phyloP scores from a whole-genome alignment of 306 rosid species.

The Pyrus communis region DNA sequence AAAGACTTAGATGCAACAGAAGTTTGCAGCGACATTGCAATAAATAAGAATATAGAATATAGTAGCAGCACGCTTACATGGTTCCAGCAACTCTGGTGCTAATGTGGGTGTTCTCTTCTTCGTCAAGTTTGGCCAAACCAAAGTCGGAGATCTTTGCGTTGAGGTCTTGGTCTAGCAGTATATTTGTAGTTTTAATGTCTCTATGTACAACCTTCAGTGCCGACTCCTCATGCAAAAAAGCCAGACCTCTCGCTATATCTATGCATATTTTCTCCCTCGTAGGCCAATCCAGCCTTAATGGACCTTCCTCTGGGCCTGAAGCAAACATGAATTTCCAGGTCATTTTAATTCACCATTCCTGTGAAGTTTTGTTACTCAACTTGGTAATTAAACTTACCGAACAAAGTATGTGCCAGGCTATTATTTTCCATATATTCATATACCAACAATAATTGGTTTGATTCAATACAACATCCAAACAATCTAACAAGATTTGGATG shows the following conservation, averaged over 20 bases:
- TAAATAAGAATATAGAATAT: too few species aligned
- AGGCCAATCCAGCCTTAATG: constrained; percentile 43
- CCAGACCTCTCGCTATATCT: constrained; percentile 55
- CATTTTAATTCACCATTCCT: not conserved
- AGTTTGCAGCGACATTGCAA: too few species aligned
- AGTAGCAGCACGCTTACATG: constrained; percentile 19
- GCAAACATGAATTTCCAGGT: not conserved
- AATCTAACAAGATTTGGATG: constrained; percentile 63
- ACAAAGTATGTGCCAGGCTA: constrained; percentile 42
- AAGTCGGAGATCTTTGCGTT: constrained; percentile 60
- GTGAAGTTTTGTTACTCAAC: not conserved
- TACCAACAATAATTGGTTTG: constrained; percentile 44
- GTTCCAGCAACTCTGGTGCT: constrained; percentile 55
- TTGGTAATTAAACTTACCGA: constrained; percentile 32
- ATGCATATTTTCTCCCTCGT: constrained; percentile 48
- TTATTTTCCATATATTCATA: constrained; percentile 63
- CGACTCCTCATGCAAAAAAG: constrained; percentile 53
- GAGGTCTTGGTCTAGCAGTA: constrained; percentile 42
- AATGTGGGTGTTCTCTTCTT: constrained; percentile 45
- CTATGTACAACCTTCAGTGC: constrained; percentile 51
- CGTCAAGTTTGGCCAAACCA: constrained; percentile 58
- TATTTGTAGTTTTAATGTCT: constrained; percentile 53
- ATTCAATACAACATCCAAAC: constrained; percentile 51
- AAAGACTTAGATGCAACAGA: too few species aligned
- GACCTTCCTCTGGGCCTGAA: constrained; percentile 2